phyloP scores from a whole-genome alignment of 2,329 filamentous ascomycete species.

The Trichoderma arundinaceum region DNA sequence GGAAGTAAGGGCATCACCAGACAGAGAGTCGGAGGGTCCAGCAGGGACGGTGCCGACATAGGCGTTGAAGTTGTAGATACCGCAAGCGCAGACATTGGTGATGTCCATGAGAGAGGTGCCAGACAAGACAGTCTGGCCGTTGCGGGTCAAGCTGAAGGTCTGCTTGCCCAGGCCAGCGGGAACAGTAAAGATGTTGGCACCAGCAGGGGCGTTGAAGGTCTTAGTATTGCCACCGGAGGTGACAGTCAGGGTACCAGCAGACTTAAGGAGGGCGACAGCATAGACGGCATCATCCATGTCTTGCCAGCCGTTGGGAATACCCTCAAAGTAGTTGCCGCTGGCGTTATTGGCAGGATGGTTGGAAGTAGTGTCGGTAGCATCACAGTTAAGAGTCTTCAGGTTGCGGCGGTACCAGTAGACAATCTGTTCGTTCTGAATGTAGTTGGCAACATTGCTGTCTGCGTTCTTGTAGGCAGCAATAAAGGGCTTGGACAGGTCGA shows the following conservation, averaged over 20 bases:
- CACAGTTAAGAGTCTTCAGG: slow-evolving; percentile 53
- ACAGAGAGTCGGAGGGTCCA: slow-evolving; percentile 33
- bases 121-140: slow-evolving; percentile 49
- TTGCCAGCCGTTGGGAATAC: slow-evolving; percentile 57
- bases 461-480: slow-evolving; percentile 59
- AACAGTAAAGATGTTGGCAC: slow-evolving; percentile 47
- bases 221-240: slow-evolving; percentile 52
- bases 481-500: slow-evolving; percentile 59
- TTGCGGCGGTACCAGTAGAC: slow-evolving; percentile 63
- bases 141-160: slow-evolving; percentile 52
- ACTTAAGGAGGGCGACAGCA: slow-evolving; percentile 56
- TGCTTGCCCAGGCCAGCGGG: slow-evolving; percentile 51
- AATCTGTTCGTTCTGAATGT: slow-evolving; percentile 55
- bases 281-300: slow-evolving; percentile 57
- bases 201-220: slow-evolving; percentile 42
- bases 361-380: slow-evolving; percentile 58
- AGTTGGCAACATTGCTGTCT: slow-evolving; percentile 46
- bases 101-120: slow-evolving; percentile 58
- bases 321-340: slow-evolving; percentile 58
- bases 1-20: slow-evolving; percentile 24
- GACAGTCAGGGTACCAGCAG: slow-evolving; percentile 51
- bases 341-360: slow-evolving; percentile 49
- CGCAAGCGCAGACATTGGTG: slow-evolving; percentile 54
- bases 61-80: slow-evolving; percentile 63
- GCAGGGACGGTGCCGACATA: slow-evolving; percentile 57